Evolutionary conservation across 495 filamentous ascomycete species (phyloP), one percentile per base, ranked within the genome.

Genomic region (Geoglossum glabrum): DNA sequence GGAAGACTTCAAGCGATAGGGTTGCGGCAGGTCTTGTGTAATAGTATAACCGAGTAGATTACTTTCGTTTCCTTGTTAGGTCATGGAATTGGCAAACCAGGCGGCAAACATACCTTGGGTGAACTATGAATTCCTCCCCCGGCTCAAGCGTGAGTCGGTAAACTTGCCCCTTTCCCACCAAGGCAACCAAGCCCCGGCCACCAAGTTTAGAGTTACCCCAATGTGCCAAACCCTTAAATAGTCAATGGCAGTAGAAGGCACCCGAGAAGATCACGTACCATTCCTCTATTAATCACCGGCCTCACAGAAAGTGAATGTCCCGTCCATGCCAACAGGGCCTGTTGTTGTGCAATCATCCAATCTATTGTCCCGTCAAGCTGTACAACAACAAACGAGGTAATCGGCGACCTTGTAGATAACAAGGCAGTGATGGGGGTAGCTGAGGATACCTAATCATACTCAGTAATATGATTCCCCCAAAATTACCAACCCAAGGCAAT

Each of bases 331-430:
- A 96, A 75, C 57, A 98, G 74, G 9, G 86, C 87, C 59, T 84
- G 80, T 55, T 86, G 74, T 67, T 95, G 90, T 11, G 85, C 76
- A 28, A 98, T 71, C 75, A 90, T 88, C 92, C 93, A 98, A 72
- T 98, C 92, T 59, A 85, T 78, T n/a, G 87, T 86, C 30, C 92
- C 92, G 74, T 98, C 86, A 36, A 98, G 79, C 64, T 90, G 80
- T 19, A 98, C 74, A 19, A 94, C 80, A 21, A 81, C 80, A 63
- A 98, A 89, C 9, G 88, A 90, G 0, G 89, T 87, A 51, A 79
- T 76, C 6, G 85, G 80, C 1, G 87, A 85, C 67, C 87, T 92
- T 31, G 90, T 86, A 25, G 86, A 84, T 56, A 98, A 34, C 31
- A 64, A 15, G n/a, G 54, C 47, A 30, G 49, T 43, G 15, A 61